Evolutionary conservation across 2,329 filamentous ascomycete species (phyloP).

Genomic region (Xylariaceae sp.): DNA sequence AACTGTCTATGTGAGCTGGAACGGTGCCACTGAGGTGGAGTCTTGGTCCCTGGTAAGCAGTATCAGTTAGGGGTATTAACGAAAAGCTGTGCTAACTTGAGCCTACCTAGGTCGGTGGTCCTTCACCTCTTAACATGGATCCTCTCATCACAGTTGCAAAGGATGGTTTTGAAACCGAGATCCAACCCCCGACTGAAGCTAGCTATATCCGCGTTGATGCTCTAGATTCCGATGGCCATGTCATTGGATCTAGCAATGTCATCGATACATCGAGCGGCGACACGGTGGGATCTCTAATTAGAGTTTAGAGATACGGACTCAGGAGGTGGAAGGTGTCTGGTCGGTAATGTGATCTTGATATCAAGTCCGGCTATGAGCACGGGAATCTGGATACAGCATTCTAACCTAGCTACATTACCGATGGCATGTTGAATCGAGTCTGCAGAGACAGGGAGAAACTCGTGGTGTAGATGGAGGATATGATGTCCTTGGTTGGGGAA

Average conservation of each 20-base stretch:
- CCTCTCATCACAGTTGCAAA: constrained; percentile 12
- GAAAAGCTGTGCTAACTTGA: not conserved
- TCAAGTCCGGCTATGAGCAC: no score
- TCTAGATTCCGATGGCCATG: constrained; percentile 12
- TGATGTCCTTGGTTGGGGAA: not conserved
- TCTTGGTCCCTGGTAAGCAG: constrained; percentile 29
- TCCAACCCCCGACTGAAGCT: constrained; percentile 6
- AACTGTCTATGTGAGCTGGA: constrained; percentile 40
- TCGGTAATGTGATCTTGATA: no score
- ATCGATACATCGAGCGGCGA: constrained; percentile 20
- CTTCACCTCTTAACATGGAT: constrained; percentile 12
- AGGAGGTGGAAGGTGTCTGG: not conserved
- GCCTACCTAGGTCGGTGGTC: constrained; percentile 17
- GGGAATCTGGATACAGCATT: not conserved
- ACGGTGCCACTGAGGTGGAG: constrained; percentile 39
- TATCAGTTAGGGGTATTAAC: not conserved
- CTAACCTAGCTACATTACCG: not conserved
- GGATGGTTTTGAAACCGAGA: constrained; percentile 23
- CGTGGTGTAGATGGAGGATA: not conserved
- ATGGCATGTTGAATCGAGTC: not conserved
- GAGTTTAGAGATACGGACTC: not conserved
- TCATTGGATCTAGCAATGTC: constrained; percentile 20
- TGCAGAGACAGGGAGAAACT: not conserved
- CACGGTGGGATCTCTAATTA: constrained; percentile 17
- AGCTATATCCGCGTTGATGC: constrained; percentile 21